Conservation (phyloP, 1,284 basidiomycete species). For the Ceratobasidium sp. region DNA sequence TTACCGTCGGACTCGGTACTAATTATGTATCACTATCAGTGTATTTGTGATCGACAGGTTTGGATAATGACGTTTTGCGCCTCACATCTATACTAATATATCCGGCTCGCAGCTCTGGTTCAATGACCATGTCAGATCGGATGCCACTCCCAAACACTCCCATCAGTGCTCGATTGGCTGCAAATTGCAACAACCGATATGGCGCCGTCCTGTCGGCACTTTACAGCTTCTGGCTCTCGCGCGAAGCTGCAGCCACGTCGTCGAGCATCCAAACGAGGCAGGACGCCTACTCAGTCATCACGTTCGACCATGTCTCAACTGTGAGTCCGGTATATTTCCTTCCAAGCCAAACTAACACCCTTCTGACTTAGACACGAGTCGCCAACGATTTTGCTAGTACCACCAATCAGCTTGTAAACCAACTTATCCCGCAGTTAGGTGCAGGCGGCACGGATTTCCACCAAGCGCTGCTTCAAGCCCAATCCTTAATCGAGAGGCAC, state of each 20-base stretch:
- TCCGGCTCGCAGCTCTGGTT: constrained; percentile 63
- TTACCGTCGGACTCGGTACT: background rate
- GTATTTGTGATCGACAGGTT: constrained; percentile 68
- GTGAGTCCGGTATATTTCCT: constrained; percentile 46
- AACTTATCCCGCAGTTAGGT: constrained; percentile 57
- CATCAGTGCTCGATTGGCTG: constrained; percentile 59
- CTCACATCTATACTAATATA: background rate
- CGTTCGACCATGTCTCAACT: constrained; percentile 61
- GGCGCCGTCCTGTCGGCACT: constrained; percentile 71
- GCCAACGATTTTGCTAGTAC: constrained; percentile 66
- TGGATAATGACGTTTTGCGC: background rate
- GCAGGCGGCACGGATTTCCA: constrained; percentile 66
- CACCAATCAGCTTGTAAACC: constrained; percentile 63
- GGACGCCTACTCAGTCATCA: constrained; percentile 70
- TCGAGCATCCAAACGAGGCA: constrained; percentile 55
- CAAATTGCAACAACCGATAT: constrained; percentile 64
- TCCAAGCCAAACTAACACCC: constrained; percentile 41
- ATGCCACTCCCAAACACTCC: constrained; percentile 65
- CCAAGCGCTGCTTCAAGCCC: constrained; percentile 60
- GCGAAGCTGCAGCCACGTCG: constrained; percentile 58
- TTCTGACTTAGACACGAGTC: constrained; percentile 37
- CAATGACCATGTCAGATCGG: constrained; percentile 63
- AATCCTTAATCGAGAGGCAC: constrained; percentile 61
- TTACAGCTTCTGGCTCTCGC: constrained; percentile 68
- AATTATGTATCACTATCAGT: constrained; percentile 54